Percentiles rank a stretch among this genome's conserved stretches.
These are phyloP conservation scores for Fusarium circinatum DNA, from an alignment of 2,329 filamentous ascomycete genomes.

Conservation along the genomic window DNA sequence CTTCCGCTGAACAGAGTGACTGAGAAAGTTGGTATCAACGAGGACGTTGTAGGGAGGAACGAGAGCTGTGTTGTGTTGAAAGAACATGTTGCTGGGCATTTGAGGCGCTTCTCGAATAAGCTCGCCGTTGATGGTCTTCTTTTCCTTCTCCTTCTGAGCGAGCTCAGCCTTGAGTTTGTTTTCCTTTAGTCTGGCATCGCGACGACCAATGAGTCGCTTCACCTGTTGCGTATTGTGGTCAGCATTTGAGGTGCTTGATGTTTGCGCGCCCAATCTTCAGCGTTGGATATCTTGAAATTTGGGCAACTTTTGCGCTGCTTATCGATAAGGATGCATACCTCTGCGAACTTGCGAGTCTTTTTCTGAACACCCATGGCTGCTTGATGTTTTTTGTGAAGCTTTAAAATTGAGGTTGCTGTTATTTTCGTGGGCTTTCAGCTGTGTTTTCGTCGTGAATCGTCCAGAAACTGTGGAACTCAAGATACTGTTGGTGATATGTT, in stretches of 20 bases:
- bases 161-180: slow-evolving; percentile 76
- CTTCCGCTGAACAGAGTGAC: slow-evolving; percentile 90
- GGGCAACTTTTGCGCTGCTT: slow-evolving; percentile 36
- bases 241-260: slow-evolving; percentile 8
- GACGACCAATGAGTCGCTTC: slow-evolving; percentile 84
- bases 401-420: neutral
- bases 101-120: slow-evolving; percentile 83
- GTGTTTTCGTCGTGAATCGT: neutral
- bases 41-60: slow-evolving; percentile 75
- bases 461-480: neutral
- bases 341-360: slow-evolving; percentile 90
- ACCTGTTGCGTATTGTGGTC: slow-evolving; percentile 55
- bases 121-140: slow-evolving; percentile 66
- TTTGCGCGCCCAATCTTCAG: neutral
- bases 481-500: slow-evolving; percentile 21
- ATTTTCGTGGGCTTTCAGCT: neutral
- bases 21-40: slow-evolving; percentile 90
- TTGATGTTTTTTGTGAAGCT: neutral
- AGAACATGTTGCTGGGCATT: slow-evolving; percentile 86
- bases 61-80: slow-evolving; percentile 86
- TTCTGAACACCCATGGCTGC: slow-evolving; percentile 83
- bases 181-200: slow-evolving; percentile 83
- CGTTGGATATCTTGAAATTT: slow-evolving; percentile 16
- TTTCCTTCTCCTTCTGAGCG: slow-evolving; percentile 66
- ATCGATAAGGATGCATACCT: slow-evolving; percentile 56